Evolutionary conservation across 768 basidiomycete species (phyloP), one percentile per base, ranked within the genome.

Genomic region (Suillus decipiens): DNA sequence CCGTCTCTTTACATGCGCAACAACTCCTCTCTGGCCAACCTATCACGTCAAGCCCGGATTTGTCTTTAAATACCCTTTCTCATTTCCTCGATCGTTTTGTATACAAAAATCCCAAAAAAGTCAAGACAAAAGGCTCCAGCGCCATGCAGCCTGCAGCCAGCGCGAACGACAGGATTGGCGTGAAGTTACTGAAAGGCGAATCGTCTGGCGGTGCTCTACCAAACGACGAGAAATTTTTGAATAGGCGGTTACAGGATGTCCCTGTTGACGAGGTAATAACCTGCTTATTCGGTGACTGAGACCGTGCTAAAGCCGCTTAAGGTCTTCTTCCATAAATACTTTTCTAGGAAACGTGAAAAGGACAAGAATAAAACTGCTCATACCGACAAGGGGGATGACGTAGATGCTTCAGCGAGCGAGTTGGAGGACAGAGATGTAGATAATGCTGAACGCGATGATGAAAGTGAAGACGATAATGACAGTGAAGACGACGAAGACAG

Each of bases 11-110:
- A 1, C 93, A 95, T 68, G 90, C 95, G 0, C 84, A 84, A 8
- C 93, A 97, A 72, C 84, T 99, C 12, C 83, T 98, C 56, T 71
- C 79, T 1, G 84, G 82, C 9, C 81, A 89, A 55, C 89, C 90
- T 0, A 78, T 98, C 12, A 93, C 93, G 0, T 89, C 92, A 11
- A 89, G 86, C 10, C 84, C 93, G 0, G 96, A 99, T 71, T 89
- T 99, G 55, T 88, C 92, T 11, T 87, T 95, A 62, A 95, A 97
- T 78, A 96, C 95, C 0, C 85, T 98, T 28, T 89, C 92, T 0
- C 93, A 95, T 70, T 98, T 99, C 85, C 84, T 99, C 45, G 97
- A 99, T 72, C 87, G 96, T 2, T 98, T 99, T 78, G 93, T 98
- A 48, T 98, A 94, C 81, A 93, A 95, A 76, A 98, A 99, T 73